Evolutionary conservation across 805 yeast species (phyloP), one percentile per base, ranked within the genome.

Genomic region (Nakazawaea ishiwadae): DNA sequence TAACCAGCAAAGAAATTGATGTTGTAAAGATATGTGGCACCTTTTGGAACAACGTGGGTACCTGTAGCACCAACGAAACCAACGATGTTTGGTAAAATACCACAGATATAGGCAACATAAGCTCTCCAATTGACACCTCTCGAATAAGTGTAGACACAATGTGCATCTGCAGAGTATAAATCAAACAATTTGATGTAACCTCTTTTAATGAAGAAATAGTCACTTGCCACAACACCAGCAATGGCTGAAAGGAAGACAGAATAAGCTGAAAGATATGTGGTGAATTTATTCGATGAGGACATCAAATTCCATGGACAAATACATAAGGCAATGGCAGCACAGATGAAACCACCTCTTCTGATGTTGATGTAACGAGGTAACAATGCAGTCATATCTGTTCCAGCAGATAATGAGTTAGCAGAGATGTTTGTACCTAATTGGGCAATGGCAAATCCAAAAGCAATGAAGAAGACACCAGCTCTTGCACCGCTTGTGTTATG

Each of bases 21-120:
- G 46, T 81, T 66, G 66, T 84, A 88, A 35, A 88, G 76, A 44
- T 76, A 69, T 44, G 77, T 75, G 9, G 96, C 96, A 24, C 91
- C 95, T 35, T 66, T 64, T 21, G 96, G 95, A 12, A 87, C 95
- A 6, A 36, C 43, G 45, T 68, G 72, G n/a, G 79, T 74, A 30
- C 81, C 85, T 18, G 85, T 79, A 8, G 89, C 88, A 48, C 95
- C 88, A 5, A 82, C 91, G 52, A 88, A 88, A 1, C 96, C 96
- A 16, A 84, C 84, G 54, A 88, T 81, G 53, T 87, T 88, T 35
- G 95, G 93, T 27, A 79, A 66, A 45, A 89, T 81, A 42, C 96
- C 96, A 50, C 81, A 71, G 49, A 88, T 58, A 58, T 88, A 88
- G 1, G 96, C 93, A 24, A 71, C 77, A 50, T 76, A 79, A 2